A percentile compares a stretch with the other conserved stretches of the same genome.
These are phyloP conservation scores for Kodamaea arcana DNA, from an alignment of 1,139 yeast species.

Conservation along the genomic window DNA sequence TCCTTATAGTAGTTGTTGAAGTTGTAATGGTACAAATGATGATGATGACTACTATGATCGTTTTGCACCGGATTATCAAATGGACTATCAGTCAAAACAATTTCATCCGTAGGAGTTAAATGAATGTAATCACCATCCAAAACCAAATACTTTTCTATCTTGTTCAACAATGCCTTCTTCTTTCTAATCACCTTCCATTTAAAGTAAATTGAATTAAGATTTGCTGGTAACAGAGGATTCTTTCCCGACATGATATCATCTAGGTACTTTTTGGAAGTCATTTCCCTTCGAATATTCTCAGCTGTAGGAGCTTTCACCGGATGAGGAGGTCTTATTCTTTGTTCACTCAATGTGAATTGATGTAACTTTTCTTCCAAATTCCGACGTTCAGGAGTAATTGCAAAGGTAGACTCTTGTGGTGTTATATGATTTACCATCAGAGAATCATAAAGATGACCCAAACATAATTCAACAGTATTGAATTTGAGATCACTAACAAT, in stretches of 20 bases:
- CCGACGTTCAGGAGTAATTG: constrained; percentile 26
- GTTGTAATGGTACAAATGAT: constrained; percentile 53
- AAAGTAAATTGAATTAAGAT: constrained; percentile 38
- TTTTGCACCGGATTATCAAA: constrained; percentile 28
- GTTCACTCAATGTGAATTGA: constrained; percentile 7
- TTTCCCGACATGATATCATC: constrained; percentile 36
- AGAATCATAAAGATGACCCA: constrained; percentile 3
- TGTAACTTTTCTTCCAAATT: constrained; percentile 21
- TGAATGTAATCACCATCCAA: constrained; percentile 93
- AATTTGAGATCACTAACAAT: constrained; percentile 17
- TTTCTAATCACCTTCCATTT: constrained; percentile 83
- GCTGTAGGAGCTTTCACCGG: neutral
- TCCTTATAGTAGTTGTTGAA: constrained; percentile 38
- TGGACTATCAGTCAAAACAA: constrained; percentile 48
- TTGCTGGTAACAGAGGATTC: constrained; percentile 31
- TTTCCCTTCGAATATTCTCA: constrained; percentile 2
- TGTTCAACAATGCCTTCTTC: constrained; percentile 75
- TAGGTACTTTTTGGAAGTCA: constrained; percentile 25
- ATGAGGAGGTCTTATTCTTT: neutral
- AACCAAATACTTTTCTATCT: constrained; percentile 80
- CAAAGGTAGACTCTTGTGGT: constrained; percentile 25
- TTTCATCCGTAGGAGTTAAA: constrained; percentile 71
- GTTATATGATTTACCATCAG: constrained; percentile 18
- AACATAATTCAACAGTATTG: constrained; percentile 5
- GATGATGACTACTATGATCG: constrained; percentile 17